phyloP scores from a whole-genome alignment of 2,329 filamentous ascomycete genomes.

The Aspergillus fructus region DNA sequence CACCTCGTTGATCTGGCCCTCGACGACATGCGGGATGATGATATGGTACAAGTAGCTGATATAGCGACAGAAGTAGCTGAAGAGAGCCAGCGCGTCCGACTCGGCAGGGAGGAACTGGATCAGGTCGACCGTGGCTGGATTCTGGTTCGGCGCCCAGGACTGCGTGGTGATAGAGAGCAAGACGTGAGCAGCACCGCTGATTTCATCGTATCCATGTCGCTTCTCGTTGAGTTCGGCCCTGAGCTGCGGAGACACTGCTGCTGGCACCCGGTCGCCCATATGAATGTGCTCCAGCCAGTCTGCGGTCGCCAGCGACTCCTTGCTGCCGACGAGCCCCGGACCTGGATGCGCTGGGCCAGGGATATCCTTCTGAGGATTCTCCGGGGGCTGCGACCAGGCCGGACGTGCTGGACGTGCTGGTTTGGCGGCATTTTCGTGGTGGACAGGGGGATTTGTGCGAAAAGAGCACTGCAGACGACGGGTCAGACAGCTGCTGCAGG shows the following conservation, averaged over 20 bases:
- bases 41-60: conserved; percentile 40
- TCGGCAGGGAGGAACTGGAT: conserved; percentile 27
- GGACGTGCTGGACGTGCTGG: too few species aligned
- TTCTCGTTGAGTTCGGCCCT: conserved; percentile 15
- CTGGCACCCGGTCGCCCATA: conserved; percentile 29
- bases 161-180: neutral
- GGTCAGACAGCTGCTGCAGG: conserved; percentile 50
- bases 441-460: neutral
- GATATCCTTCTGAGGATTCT: neutral
- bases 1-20: conserved; percentile 27
- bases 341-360: neutral
- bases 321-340: neutral
- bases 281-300: conserved; percentile 30
- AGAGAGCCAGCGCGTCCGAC: conserved; percentile 28
- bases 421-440: neutral
- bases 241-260: conserved; percentile 19
- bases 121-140: conserved; percentile 23
- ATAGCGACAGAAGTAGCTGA: conserved; percentile 34
- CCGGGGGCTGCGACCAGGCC: too few species aligned
- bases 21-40: conserved; percentile 26
- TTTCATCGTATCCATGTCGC: neutral
- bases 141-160: conserved; percentile 14
- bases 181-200: neutral
- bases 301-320: conserved; percentile 26
- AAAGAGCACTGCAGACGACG: conserved; percentile 28